Conservation (phyloP, 495 filamentous ascomycete genomes). For the Cercophora newfieldiana region DNA sequence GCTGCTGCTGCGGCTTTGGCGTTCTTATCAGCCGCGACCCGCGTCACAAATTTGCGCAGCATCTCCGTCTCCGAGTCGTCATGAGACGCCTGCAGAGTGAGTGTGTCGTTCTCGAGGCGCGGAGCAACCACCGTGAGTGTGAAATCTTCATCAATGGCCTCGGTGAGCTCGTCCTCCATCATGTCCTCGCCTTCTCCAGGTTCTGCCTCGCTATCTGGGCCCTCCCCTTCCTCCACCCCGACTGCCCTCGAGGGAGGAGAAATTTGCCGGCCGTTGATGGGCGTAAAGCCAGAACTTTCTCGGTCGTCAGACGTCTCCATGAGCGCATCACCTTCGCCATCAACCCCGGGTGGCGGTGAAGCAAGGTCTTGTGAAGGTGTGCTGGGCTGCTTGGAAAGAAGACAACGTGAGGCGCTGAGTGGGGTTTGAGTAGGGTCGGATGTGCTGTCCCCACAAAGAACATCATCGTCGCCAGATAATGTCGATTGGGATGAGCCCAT, state of each 20-base stretch:
- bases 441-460: neutral
- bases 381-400: neutral
- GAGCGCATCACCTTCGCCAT: neutral
- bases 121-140: conserved; percentile 18
- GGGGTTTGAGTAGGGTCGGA: neutral
- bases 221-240: conserved; percentile 5
- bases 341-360: neutral
- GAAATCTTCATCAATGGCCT: conserved; percentile 26
- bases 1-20: conserved; percentile 37
- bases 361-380: neutral
- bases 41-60: conserved; percentile 46
- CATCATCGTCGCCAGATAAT: neutral
- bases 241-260: conserved; percentile 14
- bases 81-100: conserved; percentile 27
- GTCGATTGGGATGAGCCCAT: neutral
- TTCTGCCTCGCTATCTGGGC: conserved; percentile 21
- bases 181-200: conserved; percentile 26
- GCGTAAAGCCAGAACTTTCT: conserved; percentile 33
- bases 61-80: conserved; percentile 47
- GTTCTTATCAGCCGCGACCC: conserved; percentile 48
- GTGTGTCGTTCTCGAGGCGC: conserved; percentile 25
- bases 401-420: neutral
- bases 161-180: conserved; percentile 23
- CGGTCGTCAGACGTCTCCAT: neutral
- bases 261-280: conserved; percentile 31